phyloP scores from a whole-genome alignment of 139 green algal genomes.

The Chlamydomonas asymmetrica region DNA sequence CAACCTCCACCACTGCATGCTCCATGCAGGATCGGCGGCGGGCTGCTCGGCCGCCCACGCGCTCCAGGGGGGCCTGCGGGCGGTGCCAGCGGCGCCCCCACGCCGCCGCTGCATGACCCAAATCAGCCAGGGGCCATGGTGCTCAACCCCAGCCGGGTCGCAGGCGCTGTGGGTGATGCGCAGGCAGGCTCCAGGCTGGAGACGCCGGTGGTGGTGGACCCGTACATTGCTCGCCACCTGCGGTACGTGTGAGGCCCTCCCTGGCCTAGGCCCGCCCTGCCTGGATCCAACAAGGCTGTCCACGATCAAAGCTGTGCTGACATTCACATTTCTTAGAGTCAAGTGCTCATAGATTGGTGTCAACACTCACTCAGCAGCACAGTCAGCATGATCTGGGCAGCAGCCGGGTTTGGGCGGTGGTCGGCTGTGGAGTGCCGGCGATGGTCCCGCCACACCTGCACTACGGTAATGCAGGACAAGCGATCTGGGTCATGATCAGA shows the following conservation, averaged over 20 bases:
- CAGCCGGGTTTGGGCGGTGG: too few relatives aligned
- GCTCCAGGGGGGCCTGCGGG: not conserved
- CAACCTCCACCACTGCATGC: too few relatives aligned
- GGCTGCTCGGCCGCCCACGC: not conserved
- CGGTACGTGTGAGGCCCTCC: conserved; percentile 12
- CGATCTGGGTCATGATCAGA: too few relatives aligned
- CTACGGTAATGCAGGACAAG: too few relatives aligned
- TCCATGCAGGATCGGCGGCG: not conserved
- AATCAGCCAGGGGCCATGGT: conserved; percentile 52
- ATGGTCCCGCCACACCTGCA: too few relatives aligned
- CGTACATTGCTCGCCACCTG: conserved; percentile 60
- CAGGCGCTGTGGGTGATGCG: conserved; percentile 41
- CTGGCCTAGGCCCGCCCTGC: not conserved
- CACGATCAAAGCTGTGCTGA: too few relatives aligned
- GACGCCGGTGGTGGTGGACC: conserved; percentile 67
- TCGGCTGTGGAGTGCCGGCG: too few relatives aligned
- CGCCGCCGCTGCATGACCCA: conserved; percentile 56
- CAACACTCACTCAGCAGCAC: too few relatives aligned
- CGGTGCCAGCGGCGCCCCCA: not conserved
- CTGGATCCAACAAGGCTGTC: not conserved
- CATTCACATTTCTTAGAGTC: too few relatives aligned
- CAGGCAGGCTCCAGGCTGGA: not conserved
- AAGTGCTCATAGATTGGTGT: too few relatives aligned
- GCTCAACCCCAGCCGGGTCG: too few relatives aligned
- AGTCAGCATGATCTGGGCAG: too few relatives aligned